Evolutionary conservation across 306 rosid species (phyloP).

Genomic region (Argentina anserina): DNA sequence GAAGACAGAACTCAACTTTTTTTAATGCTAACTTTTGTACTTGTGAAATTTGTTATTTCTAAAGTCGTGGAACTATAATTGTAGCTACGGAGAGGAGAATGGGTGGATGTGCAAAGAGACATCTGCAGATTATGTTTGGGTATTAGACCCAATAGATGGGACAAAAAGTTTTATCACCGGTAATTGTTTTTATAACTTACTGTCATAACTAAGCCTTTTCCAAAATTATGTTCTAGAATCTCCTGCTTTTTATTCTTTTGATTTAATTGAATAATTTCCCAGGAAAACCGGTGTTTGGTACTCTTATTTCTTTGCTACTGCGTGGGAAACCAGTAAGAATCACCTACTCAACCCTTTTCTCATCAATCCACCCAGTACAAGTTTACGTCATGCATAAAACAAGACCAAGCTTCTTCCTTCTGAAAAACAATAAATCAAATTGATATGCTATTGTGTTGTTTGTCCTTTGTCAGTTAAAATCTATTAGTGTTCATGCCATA

Average conservation of each 20-base stretch:
- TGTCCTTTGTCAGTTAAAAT: not conserved
- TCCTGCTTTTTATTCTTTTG: constrained; percentile 4
- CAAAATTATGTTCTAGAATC: constrained; percentile 1
- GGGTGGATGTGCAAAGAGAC: constrained; percentile 84
- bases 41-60: constrained; percentile 12
- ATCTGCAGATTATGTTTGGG: constrained; percentile 82
- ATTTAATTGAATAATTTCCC: not conserved
- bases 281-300: constrained; percentile 96
- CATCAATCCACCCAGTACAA: not conserved
- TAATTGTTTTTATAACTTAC: constrained; percentile 23
- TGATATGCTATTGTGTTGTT: not conserved
- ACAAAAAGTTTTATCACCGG: constrained; percentile 95
- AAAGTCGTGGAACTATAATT: constrained; percentile 16
- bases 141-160: constrained; percentile 94
- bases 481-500: not conserved
- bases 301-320: constrained; percentile 77
- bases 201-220: not conserved
- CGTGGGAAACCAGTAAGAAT: constrained; percentile 70
- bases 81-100: constrained; percentile 89
- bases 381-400: constrained; percentile 10
- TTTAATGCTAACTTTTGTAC: constrained; percentile 3
- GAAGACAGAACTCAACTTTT: not conserved
- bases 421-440: not conserved
- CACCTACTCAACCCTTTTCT: constrained; percentile 3
- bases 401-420: not conserved